A percentile compares a stretch with the other conserved stretches of the same genome.
phyloP scores from a whole-genome alignment of 192 early-diverging fungal genomes.

The Coemansia sp. region DNA sequence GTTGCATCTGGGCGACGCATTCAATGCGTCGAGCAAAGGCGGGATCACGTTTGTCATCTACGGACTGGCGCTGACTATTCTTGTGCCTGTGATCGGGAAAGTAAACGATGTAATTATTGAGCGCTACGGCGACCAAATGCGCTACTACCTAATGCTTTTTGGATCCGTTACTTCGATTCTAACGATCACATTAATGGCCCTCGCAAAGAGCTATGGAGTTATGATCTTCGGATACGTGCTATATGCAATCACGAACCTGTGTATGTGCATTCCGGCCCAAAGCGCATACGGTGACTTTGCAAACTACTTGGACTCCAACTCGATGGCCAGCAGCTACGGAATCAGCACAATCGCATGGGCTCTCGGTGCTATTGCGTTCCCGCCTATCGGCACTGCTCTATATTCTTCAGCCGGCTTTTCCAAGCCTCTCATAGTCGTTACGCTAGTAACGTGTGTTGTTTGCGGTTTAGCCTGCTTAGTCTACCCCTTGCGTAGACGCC shows the following conservation, averaged over 20 bases:
- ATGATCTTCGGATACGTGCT: constrained; percentile 34
- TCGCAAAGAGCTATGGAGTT: constrained; percentile 21
- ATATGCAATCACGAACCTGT: constrained; percentile 22
- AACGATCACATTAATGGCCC: constrained; percentile 17
- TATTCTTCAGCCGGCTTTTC: constrained; percentile 27
- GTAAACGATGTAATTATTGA: constrained; percentile 20
- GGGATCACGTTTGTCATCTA: constrained; percentile 35
- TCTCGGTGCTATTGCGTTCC: constrained; percentile 20
- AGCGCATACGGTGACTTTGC: constrained; percentile 42
- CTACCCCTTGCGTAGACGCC: constrained; percentile 3
- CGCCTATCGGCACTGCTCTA: constrained; percentile 27
- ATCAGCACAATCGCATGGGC: constrained; percentile 30
- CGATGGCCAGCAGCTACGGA: constrained; percentile 30
- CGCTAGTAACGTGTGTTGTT: background rate
- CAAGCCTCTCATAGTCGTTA: constrained; percentile 12
- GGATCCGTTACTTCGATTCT: constrained; percentile 17
- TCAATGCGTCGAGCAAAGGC: constrained; percentile 7
- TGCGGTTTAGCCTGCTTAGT: constrained; percentile 16
- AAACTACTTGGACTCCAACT: constrained; percentile 17
- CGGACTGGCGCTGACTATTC: constrained; percentile 21
- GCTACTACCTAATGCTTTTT: constrained; percentile 28
- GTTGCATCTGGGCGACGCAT: constrained; percentile 27
- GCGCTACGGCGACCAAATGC: constrained; percentile 21
- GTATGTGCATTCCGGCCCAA: constrained; percentile 29
- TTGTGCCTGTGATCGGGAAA: constrained; percentile 24